These are phyloP conservation scores for Multifurca ochricompacta DNA, from an alignment of 768 basidiomycete species.

Conservation along the genomic window DNA sequence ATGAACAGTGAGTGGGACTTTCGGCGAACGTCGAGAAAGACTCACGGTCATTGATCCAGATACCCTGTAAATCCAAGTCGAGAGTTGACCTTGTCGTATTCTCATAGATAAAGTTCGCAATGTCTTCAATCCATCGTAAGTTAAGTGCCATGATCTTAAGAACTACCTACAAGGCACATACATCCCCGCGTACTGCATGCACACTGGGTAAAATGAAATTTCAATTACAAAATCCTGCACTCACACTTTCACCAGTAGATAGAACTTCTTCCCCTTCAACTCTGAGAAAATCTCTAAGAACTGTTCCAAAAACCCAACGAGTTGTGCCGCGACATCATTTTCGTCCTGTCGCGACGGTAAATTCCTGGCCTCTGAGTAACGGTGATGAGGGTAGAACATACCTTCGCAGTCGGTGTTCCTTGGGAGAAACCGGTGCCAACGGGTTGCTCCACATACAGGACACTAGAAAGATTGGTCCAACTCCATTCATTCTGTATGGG, in stretches of 20 bases:
- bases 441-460: slow-evolving; percentile 73
- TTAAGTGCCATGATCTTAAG: slow-evolving; percentile 19
- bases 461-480: slow-evolving; percentile 74
- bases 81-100: slow-evolving; percentile 37
- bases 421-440: slow-evolving; percentile 75
- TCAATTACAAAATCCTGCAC: slow-evolving; percentile 21
- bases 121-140: slow-evolving; percentile 36
- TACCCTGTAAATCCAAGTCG: slow-evolving; percentile 57
- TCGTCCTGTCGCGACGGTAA: slow-evolving; percentile 35
- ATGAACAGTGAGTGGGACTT: background rate
- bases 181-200: slow-evolving; percentile 62
- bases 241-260: slow-evolving; percentile 69
- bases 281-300: slow-evolving; percentile 71
- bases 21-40: background rate
- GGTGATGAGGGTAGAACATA: slow-evolving; percentile 11
- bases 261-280: slow-evolving; percentile 64
- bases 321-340: slow-evolving; percentile 46
- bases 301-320: slow-evolving; percentile 60
- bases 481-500: slow-evolving; percentile 59
- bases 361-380: no score
- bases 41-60: slow-evolving; percentile 70
- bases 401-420: slow-evolving; percentile 50
- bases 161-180: slow-evolving; percentile 51
- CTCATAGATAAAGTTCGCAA: slow-evolving; percentile 66
- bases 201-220: background rate